These are phyloP conservation scores for Fusarium hostae DNA, from an alignment of 2,329 filamentous ascomycete species.

Conservation along the genomic window DNA sequence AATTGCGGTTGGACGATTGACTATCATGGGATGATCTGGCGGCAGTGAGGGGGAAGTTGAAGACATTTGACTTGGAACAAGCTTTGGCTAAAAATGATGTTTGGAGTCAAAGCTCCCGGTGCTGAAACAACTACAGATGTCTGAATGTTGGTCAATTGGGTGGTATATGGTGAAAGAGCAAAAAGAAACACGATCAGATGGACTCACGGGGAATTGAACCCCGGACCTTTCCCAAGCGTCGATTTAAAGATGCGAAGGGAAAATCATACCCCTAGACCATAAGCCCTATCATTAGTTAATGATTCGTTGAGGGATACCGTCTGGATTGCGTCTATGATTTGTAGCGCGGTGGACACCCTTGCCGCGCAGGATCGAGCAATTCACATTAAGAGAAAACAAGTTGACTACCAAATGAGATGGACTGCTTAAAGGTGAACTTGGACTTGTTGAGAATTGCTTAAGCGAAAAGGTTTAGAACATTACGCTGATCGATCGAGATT, in stretches of 20 bases:
- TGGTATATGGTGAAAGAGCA: fast-evolving
- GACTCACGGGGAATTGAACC: conserved; percentile 34
- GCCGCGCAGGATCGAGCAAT: neutral
- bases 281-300: conserved; percentile 17
- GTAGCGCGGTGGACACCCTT: too few relatives aligned
- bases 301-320: fast-evolving
- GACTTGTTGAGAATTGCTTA: neutral
- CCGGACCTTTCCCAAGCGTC: conserved; percentile 27
- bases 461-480: neutral
- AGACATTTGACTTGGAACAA: neutral
- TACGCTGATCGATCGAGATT: neutral
- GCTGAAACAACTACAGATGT: too few relatives aligned
- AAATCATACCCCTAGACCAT: conserved; percentile 35
- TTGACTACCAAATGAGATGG: too few relatives aligned
- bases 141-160: fast-evolving
- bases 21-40: neutral
- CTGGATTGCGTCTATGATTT: neutral
- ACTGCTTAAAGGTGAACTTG: neutral
- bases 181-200: neutral
- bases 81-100: neutral
- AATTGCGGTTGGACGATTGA: neutral
- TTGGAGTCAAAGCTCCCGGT: neutral
- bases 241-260: conserved; percentile 23
- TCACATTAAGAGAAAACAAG: neutral
- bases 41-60: too few relatives aligned